phyloP scores from a whole-genome alignment of 2,329 filamentous ascomycete genomes.

The Corinectria fuckeliana region DNA sequence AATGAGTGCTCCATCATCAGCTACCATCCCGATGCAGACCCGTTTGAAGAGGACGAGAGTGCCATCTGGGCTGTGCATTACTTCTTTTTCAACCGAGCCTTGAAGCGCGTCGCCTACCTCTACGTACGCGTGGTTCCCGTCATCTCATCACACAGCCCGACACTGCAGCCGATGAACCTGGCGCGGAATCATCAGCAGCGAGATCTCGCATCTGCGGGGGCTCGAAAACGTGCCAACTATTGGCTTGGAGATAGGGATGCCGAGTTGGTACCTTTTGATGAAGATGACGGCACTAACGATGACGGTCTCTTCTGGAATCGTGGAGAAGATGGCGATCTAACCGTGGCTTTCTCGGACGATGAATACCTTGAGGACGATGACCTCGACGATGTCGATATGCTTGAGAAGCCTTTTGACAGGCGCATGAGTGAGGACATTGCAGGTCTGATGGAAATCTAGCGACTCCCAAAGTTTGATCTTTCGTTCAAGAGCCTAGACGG shows the following conservation, averaged over 20 bases:
- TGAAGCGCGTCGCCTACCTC: constrained; percentile 92
- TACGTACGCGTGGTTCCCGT: constrained; percentile 89
- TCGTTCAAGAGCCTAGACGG: background rate
- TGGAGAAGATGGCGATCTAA: constrained; percentile 62
- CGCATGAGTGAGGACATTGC: constrained; percentile 69
- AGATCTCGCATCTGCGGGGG: constrained; percentile 44
- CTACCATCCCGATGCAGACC: constrained; percentile 88
- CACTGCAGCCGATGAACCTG: constrained; percentile 45
- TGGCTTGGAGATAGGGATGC: constrained; percentile 79
- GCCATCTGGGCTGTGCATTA: constrained; percentile 96
- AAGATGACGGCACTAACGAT: constrained; percentile 54
- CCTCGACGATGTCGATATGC: constrained; percentile 49
- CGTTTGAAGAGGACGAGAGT: constrained; percentile 89
- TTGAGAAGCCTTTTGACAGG: constrained; percentile 54
- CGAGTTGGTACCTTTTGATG: constrained; percentile 52
- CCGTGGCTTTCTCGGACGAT: constrained; percentile 58
- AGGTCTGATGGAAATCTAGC: constrained; percentile 66
- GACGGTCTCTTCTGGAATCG: constrained; percentile 64
- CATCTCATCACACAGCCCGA: constrained; percentile 68
- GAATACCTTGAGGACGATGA: constrained; percentile 58
- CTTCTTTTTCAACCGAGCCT: constrained; percentile 94
- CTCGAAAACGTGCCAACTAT: constrained; percentile 78
- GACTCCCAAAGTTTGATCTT: background rate
- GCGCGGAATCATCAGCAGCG: constrained; percentile 37
- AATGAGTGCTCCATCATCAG: constrained; percentile 89